A percentile compares a stretch with the other conserved stretches of the same genome.
Conservation (phyloP, 176 grass and related monocot species). For the Carex myosuroides region DNA sequence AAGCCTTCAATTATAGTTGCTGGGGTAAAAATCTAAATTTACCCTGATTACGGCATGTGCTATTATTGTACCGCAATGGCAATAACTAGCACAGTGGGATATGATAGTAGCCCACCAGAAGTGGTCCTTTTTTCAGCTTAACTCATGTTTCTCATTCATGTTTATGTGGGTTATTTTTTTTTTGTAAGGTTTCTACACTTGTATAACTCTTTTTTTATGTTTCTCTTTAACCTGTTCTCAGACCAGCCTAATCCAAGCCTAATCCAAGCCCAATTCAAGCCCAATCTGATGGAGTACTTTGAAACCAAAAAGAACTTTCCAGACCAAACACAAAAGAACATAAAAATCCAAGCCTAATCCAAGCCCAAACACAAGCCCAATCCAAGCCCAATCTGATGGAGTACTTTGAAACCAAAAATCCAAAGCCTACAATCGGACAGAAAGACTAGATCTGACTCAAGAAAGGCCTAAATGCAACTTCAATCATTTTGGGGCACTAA, state of each 20-base stretch:
- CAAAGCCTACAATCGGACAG: neutral
- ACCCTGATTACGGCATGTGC: neutral
- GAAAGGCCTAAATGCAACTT: neutral
- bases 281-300: neutral
- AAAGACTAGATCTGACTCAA: neutral
- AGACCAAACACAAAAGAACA: too few relatives aligned
- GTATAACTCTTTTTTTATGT: neutral
- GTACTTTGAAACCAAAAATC: neutral
- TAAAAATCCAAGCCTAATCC: neutral
- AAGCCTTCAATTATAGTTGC: slow-evolving; percentile 3
- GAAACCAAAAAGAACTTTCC: neutral
- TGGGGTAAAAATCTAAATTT: neutral
- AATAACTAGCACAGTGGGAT: neutral
- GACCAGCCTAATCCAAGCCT: neutral
- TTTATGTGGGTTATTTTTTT: neutral
- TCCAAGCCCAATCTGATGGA: neutral
- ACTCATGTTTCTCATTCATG: neutral
- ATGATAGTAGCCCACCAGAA: neutral
- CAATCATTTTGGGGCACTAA: neutral
- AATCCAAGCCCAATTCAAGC: too few relatives aligned
- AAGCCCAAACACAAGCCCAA: neutral
- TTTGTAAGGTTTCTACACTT: neutral
- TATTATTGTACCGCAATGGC: neutral
- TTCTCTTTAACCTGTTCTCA: neutral
- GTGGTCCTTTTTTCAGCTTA: neutral